phyloP scores from a whole-genome alignment of 2,329 filamentous ascomycete species.

The Ophiostoma quercus region DNA sequence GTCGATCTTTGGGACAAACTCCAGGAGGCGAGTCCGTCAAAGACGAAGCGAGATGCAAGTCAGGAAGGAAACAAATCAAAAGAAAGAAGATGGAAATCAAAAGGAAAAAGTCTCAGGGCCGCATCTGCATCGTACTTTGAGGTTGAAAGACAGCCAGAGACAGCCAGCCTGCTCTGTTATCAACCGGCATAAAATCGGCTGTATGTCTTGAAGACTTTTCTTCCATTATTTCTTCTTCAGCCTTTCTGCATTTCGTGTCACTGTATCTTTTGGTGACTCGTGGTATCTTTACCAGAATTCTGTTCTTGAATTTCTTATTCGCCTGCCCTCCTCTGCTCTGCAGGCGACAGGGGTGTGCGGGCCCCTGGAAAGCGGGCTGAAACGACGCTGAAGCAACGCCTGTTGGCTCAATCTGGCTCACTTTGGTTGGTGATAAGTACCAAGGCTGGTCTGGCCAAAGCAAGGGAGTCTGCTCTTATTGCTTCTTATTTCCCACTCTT shows the following conservation, averaged over 20 bases:
- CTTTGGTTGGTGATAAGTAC: background rate
- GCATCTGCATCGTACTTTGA: background rate
- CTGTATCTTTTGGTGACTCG: background rate
- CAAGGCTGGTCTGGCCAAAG: conserved; percentile 2
- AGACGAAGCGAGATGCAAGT: background rate
- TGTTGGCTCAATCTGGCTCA: background rate
- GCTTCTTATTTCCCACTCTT: background rate
- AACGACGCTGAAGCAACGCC: conserved; percentile 12
- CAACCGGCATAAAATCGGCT: conserved; percentile 2
- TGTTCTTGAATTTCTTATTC: background rate
- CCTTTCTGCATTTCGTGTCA: background rate
- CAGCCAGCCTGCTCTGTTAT: conserved; percentile 3
- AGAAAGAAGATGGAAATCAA: background rate
- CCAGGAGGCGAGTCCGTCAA: background rate
- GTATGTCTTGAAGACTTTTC: conserved; percentile 13
- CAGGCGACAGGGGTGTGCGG: background rate
- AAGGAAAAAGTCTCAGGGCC: background rate
- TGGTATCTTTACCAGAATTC: background rate
- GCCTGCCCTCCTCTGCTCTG: background rate
- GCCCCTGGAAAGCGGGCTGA: conserved; percentile 12
- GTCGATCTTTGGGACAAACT: background rate
- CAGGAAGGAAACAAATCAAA: background rate
- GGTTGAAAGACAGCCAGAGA: background rate
- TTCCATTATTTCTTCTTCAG: conserved; percentile 5
- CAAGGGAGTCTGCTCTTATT: background rate